Conservation (phyloP, 2,329 filamentous ascomycete genomes). For the Pseudonectria foliicola region DNA sequence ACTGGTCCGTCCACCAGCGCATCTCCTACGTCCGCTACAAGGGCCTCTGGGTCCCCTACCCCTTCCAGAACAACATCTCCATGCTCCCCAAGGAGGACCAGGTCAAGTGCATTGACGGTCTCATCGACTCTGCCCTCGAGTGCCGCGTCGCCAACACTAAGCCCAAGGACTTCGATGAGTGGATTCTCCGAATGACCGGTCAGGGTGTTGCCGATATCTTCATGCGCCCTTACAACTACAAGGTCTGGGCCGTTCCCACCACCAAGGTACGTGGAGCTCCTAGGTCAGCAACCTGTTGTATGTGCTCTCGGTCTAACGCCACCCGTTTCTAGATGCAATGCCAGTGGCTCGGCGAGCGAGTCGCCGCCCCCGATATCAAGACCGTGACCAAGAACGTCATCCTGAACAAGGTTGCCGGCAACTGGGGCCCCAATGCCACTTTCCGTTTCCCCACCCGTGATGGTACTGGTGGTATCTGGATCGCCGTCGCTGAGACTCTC, state of each 20-base stretch:
- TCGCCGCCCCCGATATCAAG: constrained; percentile 95
- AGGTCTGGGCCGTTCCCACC: constrained; percentile 98
- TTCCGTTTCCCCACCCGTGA: constrained; percentile 96
- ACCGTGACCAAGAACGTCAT: constrained; percentile 88
- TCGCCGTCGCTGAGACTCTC: constrained; percentile 86
- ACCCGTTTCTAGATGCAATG: constrained; percentile 78
- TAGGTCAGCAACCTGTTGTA: too few species aligned
- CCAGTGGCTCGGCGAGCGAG: constrained; percentile 95
- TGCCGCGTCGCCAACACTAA: constrained; percentile 81
- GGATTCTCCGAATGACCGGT: constrained; percentile 91
- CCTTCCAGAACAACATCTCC: constrained; percentile 99
- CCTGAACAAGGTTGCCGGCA: constrained; percentile 89
- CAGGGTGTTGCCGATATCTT: constrained; percentile 86
- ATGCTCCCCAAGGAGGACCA: constrained; percentile 97
- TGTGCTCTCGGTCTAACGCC: constrained; percentile 2
- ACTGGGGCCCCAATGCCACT: constrained; percentile 97
- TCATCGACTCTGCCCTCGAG: constrained; percentile 91
- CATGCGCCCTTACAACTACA: constrained; percentile 99
- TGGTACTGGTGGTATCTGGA: constrained; percentile 98
- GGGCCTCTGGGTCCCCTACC: constrained; percentile 93
- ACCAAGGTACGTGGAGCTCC: constrained; percentile 66
- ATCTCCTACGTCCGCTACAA: constrained; percentile 99
- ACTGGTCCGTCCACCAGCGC: constrained; percentile 97
- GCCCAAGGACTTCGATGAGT: constrained; percentile 96
- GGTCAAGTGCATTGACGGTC: constrained; percentile 85